These are phyloP conservation scores for Exophiala dermatitidis DNA, from an alignment of 2,329 filamentous ascomycete species.

Conservation along the genomic window DNA sequence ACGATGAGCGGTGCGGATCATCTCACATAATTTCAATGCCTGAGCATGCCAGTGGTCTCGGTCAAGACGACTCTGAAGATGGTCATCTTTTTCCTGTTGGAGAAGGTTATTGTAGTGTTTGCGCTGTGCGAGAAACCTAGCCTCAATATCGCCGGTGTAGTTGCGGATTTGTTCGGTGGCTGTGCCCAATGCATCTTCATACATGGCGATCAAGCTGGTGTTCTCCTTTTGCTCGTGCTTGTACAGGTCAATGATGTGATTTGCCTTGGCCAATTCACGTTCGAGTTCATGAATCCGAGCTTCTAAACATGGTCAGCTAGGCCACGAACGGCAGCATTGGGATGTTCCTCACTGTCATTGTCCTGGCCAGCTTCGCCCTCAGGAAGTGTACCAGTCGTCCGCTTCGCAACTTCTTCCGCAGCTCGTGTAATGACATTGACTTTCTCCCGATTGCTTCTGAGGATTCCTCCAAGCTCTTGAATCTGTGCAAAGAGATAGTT, in stretches of 20 bases:
- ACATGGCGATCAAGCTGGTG: conserved; percentile 42
- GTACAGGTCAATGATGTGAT: conserved; percentile 37
- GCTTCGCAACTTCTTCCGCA: conserved; percentile 44
- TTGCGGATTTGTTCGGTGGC: conserved; percentile 47
- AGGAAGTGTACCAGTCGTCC: conserved; percentile 34
- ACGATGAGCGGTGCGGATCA: conserved; percentile 43
- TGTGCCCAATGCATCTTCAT: conserved; percentile 41
- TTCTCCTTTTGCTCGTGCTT: conserved; percentile 44
- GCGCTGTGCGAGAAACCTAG: conserved; percentile 41
- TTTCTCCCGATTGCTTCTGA: conserved; percentile 45
- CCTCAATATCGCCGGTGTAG: conserved; percentile 45
- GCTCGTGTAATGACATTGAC: conserved; percentile 44
- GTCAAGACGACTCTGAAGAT: conserved; percentile 43
- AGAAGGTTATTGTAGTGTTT: conserved; percentile 45
- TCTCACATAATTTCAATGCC: conserved; percentile 42
- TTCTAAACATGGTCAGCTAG: conserved; percentile 29
- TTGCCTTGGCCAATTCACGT: conserved; percentile 41
- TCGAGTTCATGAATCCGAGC: conserved; percentile 45
- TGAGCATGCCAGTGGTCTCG: conserved; percentile 45
- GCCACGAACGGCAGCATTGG: not conserved
- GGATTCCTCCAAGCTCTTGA: conserved; percentile 42
- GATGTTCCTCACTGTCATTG: conserved; percentile 19
- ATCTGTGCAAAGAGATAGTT: conserved; percentile 47
- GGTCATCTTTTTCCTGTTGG: conserved; percentile 45
- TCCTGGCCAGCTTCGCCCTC: conserved; percentile 15